Evolutionary conservation across 1,284 basidiomycete species (phyloP), one percentile per base, ranked within the genome.

Genomic region (Chondrostereum purpureum): DNA sequence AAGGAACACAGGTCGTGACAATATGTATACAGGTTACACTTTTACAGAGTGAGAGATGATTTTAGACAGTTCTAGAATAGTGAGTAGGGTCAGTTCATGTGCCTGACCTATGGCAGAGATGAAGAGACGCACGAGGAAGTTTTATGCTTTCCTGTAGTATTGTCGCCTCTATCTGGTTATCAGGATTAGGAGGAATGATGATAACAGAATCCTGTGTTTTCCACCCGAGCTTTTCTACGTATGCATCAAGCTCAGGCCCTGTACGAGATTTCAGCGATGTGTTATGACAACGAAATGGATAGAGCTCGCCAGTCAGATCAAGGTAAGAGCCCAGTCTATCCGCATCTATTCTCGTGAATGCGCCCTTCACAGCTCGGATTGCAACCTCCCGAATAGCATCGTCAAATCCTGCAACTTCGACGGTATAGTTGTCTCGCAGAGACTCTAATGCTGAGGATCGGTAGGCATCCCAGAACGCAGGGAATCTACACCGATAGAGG

Each of bases 151-250:
- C 93, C 65, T 91, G 88, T 37, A 95, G 88, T 34, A 95, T 80
- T n/a, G 89, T 89, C 0, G 92, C 89, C 64, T 92, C 89, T 58
- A 96, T 91, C 59, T 92, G 88, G 66, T 96, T 97, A 65, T 94
- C 90, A n/a, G 86, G 87, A 64, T 93, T 94, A 42, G 82, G 76
- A 33, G 92, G 92, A 45, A 96, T 74, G 19, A 65, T 69, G 39
- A 92, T 77, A 10, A 81, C 75, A 6, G 70, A 57, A 5, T 73
- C 66, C 55, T 92, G 80, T 24, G 84, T 54, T 35, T 69, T 69
- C 94, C 93, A 97, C 16, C 83, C 88, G 40, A 85, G 70, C 54
- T 80, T 77, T 54, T 72, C 64, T 41, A 88, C 71, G 63, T 85
- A 94, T 8, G 67, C 67, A 35, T 73, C 70, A 33, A 94, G 69